phyloP scores from a whole-genome alignment of 192 early-diverging fungal genomes.

The Phycomyces nitens region DNA sequence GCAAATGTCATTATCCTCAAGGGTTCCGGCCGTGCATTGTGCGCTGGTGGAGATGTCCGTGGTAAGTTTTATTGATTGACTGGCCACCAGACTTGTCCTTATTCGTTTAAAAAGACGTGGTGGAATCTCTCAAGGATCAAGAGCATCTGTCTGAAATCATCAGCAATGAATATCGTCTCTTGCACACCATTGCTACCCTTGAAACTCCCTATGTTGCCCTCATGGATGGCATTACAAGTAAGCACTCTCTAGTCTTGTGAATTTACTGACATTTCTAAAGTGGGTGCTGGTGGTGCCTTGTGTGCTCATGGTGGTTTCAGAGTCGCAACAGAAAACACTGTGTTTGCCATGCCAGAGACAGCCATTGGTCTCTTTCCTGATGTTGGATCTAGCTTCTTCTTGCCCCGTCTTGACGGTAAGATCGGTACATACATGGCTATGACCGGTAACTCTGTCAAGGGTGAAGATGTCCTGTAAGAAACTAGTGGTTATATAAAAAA shows the following conservation, averaged over 20 bases:
- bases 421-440: slow-evolving; percentile 88
- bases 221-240: slow-evolving; percentile 84
- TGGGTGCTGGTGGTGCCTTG: slow-evolving; percentile 96
- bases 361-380: slow-evolving; percentile 95
- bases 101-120: not conserved
- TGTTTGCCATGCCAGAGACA: slow-evolving; percentile 99
- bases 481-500: not conserved
- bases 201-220: slow-evolving; percentile 87
- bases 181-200: slow-evolving; percentile 88
- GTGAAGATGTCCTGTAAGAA: slow-evolving; percentile 78
- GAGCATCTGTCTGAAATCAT: not conserved
- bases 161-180: slow-evolving; percentile 76
- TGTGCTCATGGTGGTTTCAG: slow-evolving; percentile 93
- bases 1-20: slow-evolving; percentile 88
- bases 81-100: not conserved
- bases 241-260: no score
- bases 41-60: slow-evolving; percentile 87
- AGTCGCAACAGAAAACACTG: slow-evolving; percentile 91
- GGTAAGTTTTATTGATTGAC: slow-evolving; percentile 16
- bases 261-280: slow-evolving; percentile 39
- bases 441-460: slow-evolving; percentile 75
- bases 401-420: slow-evolving; percentile 92
- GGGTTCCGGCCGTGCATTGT: slow-evolving; percentile 72
- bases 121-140: not conserved
- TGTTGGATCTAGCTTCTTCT: slow-evolving; percentile 93